Percentiles rank a stretch among this genome's conserved stretches.
Conservation (phyloP, 2,329 filamentous ascomycete genomes). For the Colletotrichum magnum region DNA sequence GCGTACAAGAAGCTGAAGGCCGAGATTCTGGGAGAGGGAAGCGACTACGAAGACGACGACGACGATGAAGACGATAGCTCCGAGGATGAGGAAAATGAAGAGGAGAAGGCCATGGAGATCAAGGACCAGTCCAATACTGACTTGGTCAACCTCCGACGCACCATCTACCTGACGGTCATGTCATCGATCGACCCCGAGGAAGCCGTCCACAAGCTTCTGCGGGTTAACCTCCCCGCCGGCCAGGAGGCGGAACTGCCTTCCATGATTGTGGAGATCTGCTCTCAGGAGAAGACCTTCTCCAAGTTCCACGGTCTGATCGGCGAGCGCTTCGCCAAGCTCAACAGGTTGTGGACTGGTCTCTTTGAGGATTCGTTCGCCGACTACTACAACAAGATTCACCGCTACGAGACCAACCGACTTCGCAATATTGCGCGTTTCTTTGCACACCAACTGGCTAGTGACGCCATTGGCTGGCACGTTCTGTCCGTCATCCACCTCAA, state of each 20-base stretch:
- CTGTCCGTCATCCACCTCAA: constrained; percentile 89
- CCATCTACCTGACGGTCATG: constrained; percentile 98
- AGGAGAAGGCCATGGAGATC: constrained; percentile 91
- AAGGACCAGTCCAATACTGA: constrained; percentile 98
- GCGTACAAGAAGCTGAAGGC: constrained; percentile 92
- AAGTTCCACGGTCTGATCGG: constrained; percentile 97
- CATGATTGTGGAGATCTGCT: constrained; percentile 98
- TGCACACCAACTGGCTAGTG: constrained; percentile 88
- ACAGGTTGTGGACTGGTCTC: constrained; percentile 92
- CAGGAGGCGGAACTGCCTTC: constrained; percentile 92
- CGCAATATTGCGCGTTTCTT: constrained; percentile 97
- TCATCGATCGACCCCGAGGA: constrained; percentile 96
- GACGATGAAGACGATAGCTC: constrained; percentile 78
- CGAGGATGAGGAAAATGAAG: constrained; percentile 79
- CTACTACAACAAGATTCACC: constrained; percentile 98
- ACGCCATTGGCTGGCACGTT: constrained; percentile 94
- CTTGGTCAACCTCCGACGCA: constrained; percentile 91
- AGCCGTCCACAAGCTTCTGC: constrained; percentile 97
- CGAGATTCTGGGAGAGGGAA: constrained; percentile 95
- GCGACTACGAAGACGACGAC: constrained; percentile 76
- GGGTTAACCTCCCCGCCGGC: constrained; percentile 88
- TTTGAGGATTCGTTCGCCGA: constrained; percentile 92
- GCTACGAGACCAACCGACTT: constrained; percentile 94
- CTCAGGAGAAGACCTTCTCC: constrained; percentile 95
- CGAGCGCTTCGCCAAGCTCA: constrained; percentile 95